Evolutionary conservation across 1,139 yeast genomes (phyloP).

Genomic region (Lipomyces yarrowii): DNA sequence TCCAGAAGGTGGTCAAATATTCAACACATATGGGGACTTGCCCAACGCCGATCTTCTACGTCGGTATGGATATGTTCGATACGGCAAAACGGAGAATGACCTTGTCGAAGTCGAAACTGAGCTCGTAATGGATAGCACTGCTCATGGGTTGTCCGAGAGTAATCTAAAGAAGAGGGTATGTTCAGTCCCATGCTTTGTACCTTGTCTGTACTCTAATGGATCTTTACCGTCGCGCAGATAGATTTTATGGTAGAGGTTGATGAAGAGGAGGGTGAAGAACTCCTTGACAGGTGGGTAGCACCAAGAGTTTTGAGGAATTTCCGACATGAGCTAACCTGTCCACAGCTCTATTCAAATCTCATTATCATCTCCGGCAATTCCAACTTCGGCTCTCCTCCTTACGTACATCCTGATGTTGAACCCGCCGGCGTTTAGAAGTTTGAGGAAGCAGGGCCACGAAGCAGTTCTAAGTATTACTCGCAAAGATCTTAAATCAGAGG

Average conservation of each 20-base stretch:
- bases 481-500: constrained; percentile 20
- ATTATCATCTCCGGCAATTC: constrained; percentile 21
- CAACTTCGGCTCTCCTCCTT: constrained; percentile 26
- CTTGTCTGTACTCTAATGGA: background rate
- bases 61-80: constrained; percentile 88
- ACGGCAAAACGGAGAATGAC: constrained; percentile 72
- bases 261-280: constrained; percentile 33
- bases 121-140: constrained; percentile 21
- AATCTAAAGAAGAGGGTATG: constrained; percentile 21
- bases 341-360: constrained; percentile 38
- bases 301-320: background rate
- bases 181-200: background rate
- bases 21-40: constrained; percentile 86
- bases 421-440: constrained; percentile 16
- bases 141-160: constrained; percentile 13
- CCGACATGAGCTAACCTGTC: background rate
- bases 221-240: constrained; percentile 24
- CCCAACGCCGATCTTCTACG: constrained; percentile 88
- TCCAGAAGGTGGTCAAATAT: constrained; percentile 68
- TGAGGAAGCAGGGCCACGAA: constrained; percentile 15
- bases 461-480: constrained; percentile 22
- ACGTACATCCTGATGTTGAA: constrained; percentile 23
- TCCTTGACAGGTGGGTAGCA: constrained; percentile 37
- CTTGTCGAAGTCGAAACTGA: constrained; percentile 64
- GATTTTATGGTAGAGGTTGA: constrained; percentile 31